Conservation (phyloP, 257 asterid species). For the Knoxia roxburghii region DNA sequence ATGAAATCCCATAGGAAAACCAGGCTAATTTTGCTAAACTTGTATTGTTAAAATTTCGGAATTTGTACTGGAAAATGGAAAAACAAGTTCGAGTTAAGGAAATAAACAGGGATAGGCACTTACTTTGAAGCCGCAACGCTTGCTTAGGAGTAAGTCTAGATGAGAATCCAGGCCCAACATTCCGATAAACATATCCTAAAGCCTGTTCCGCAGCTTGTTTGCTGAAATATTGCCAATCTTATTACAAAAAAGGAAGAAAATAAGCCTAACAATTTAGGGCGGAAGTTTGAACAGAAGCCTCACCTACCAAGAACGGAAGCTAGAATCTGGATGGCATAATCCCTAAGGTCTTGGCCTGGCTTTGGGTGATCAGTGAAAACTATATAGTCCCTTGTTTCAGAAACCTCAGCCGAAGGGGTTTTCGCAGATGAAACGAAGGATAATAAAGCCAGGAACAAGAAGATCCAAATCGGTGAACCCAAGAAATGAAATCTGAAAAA, state of each 20-base stretch:
- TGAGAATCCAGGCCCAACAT: constrained; percentile 20
- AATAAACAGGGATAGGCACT: not conserved
- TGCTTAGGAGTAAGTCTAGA: constrained; percentile 20
- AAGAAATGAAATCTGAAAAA: not conserved
- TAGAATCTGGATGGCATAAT: constrained; percentile 6
- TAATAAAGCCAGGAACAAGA: not conserved
- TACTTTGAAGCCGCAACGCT: constrained; percentile 10
- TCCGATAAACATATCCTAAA: constrained; percentile 12
- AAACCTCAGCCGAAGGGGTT: not conserved
- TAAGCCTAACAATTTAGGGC: not conserved
- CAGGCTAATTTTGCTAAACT: no score
- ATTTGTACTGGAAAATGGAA: no score
- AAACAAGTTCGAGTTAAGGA: no score
- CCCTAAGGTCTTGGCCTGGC: constrained; percentile 14
- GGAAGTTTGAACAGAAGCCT: not conserved
- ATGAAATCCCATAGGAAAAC: no score
- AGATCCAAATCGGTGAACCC: not conserved
- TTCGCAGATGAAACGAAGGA: not conserved
- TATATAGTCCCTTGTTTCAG: not conserved
- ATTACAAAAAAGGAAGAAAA: no score
- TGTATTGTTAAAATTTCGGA: no score
- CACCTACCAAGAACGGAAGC: constrained; percentile 5
- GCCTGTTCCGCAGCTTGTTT: constrained; percentile 19
- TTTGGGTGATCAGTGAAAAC: constrained; percentile 2
- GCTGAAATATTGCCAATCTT: constrained; percentile 3